phyloP scores from a whole-genome alignment of 192 early-diverging fungal species.

The Chytriomyces sp. region DNA sequence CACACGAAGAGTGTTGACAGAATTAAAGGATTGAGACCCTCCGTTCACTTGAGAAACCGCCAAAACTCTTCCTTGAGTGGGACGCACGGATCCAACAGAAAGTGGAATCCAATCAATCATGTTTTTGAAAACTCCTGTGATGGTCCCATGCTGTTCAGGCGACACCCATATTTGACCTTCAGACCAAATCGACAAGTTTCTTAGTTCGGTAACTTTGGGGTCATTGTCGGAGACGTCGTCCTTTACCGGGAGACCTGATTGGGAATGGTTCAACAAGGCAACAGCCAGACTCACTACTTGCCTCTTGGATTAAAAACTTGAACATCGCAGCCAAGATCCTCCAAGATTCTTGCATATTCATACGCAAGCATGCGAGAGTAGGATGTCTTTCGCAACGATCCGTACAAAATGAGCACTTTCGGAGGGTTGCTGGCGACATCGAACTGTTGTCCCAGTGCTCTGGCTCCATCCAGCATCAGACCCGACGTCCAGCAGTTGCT shows the following conservation, averaged over 20 bases:
- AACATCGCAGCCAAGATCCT: constrained; percentile 56
- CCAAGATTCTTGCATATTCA: constrained; percentile 57
- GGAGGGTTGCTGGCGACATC: constrained; percentile 4
- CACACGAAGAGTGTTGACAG: constrained; percentile 55
- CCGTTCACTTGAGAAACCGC: constrained; percentile 57
- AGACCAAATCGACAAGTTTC: constrained; percentile 56
- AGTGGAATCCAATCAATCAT: too few relatives aligned
- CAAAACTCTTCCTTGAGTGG: constrained; percentile 49
- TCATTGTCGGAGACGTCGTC: constrained; percentile 56
- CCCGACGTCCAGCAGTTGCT: neutral
- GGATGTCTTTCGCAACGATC: constrained; percentile 53
- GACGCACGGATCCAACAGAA: too few relatives aligned
- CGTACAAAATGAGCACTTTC: constrained; percentile 55
- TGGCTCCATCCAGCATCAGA: neutral
- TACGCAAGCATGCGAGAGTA: constrained; percentile 57
- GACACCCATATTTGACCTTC: constrained; percentile 60
- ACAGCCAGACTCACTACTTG: neutral
- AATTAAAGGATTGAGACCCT: constrained; percentile 59
- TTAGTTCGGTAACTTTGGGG: constrained; percentile 55
- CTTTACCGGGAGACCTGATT: constrained; percentile 53
- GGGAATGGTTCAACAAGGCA: neutral
- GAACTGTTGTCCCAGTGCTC: neutral
- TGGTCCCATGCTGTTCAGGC: constrained; percentile 59
- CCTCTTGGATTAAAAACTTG: constrained; percentile 52
- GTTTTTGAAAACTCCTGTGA: constrained; percentile 62